Conservation (phyloP, 2,329 filamentous ascomycete genomes). For the Penicillium psychrosexuale region DNA sequence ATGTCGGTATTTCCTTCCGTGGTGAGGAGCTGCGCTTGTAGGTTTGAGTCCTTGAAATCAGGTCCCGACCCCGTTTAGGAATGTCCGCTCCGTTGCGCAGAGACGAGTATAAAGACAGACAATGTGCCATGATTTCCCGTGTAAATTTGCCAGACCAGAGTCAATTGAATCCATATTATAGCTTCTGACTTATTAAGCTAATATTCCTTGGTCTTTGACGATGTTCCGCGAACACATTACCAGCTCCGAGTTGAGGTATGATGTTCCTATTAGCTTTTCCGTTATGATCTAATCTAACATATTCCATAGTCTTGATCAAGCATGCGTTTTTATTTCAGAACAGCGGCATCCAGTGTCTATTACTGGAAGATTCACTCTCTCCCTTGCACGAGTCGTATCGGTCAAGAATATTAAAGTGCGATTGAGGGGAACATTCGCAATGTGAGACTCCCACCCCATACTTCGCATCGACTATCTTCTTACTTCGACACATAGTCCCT, state of each 20-base stretch:
- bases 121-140: not conserved
- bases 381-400: constrained; percentile 1
- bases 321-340: constrained; percentile 18
- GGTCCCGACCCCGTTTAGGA: constrained; percentile 9
- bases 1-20: not conserved
- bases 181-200: not conserved
- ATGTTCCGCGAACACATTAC: constrained; percentile 7
- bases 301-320: constrained; percentile 11
- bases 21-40: not conserved
- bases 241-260: constrained; percentile 1
- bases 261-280: not conserved
- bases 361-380: constrained; percentile 12
- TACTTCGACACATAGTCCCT: not conserved
- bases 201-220: not conserved
- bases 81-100: constrained; percentile 3
- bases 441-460: constrained; percentile 3
- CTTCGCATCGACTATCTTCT: not conserved
- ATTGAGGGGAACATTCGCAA: constrained; percentile 13
- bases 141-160: not conserved
- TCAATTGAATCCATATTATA: not conserved
- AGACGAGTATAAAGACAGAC: not conserved
- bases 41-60: not conserved
- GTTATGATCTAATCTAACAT: not conserved
- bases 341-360: not conserved
- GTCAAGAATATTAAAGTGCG: constrained; percentile 17